These are phyloP conservation scores for Fomitopsis betulina DNA, from an alignment of 1,284 basidiomycete species.

Conservation along the genomic window DNA sequence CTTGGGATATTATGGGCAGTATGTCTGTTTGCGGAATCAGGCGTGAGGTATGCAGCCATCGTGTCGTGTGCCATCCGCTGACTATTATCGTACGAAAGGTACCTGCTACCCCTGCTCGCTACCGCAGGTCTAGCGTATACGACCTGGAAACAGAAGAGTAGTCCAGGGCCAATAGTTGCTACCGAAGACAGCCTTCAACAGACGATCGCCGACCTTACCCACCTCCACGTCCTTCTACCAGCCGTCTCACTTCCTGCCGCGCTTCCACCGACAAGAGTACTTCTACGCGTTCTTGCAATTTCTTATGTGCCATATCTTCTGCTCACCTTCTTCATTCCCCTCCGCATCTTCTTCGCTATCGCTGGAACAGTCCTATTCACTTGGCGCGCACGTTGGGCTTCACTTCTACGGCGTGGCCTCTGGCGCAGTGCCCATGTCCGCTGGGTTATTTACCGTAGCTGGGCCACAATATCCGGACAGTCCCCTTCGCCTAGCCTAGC, in stretches of 20 bases:
- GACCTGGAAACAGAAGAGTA: conserved; percentile 25
- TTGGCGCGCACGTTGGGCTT: conserved; percentile 63
- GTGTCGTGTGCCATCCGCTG: conserved; percentile 18
- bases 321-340: conserved; percentile 49
- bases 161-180: conserved; percentile 31
- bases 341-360: conserved; percentile 56
- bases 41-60: conserved; percentile 43
- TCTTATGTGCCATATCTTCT: conserved; percentile 59
- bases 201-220: conserved; percentile 50
- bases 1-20: conserved; percentile 73
- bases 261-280: conserved; percentile 25
- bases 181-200: conserved; percentile 63
- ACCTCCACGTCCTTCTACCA: conserved; percentile 50
- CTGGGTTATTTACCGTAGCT: conserved; percentile 46
- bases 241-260: conserved; percentile 17
- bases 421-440: conserved; percentile 66
- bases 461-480: conserved; percentile 48
- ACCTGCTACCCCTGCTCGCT: conserved; percentile 39
- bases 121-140: conserved; percentile 30
- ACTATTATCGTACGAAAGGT: conserved; percentile 25
- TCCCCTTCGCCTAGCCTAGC: conserved; percentile 35
- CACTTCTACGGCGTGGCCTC: conserved; percentile 46
- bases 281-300: conserved; percentile 44
- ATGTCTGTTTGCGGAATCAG: conserved; percentile 58
- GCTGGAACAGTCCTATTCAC: conserved; percentile 55